Evolutionary conservation across 805 yeast genomes (phyloP), one percentile per base, ranked within the genome.

Genomic region (Candida golubevii): DNA sequence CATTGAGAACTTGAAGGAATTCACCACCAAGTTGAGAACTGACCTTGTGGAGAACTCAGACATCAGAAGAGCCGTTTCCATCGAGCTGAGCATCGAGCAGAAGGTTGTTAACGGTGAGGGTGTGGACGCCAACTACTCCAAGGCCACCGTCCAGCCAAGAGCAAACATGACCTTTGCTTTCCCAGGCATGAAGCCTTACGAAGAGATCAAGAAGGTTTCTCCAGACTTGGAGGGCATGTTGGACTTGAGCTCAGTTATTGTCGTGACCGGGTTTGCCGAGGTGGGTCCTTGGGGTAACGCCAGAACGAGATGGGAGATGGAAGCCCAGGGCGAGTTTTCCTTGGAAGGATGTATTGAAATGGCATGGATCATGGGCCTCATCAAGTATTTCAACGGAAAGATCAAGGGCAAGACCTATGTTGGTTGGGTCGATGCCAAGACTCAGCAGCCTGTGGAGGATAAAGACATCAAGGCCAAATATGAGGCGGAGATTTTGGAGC

Each of bases 271-370:
- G 71, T 93, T 91, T 74, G 76, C 97, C 52, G 99, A 93, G 73
- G 98, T 93, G 57, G 95, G 97, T 63, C 99, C 99, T 61, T 95
- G 97, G 96, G 99, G 99, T 80, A 89, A 90, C 66, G 72, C 99
- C 33, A 86, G 98, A 79, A 93, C 99, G 45, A 82, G 99, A 78
- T 93, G 99, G 99, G 98, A 93, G 71, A 93, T 93, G 96, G 99
- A 93, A 74, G 88, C 97, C 37, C 56, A 67, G 49, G 99, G 99
- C 60, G 88, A 86, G 63, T 93, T 93, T 71, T 90, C 97, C 8
- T 74, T 93, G 58, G 99, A 93, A 72, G 99, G 99, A 62, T 85
- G 97, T 62, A 85, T 93, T 63, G 99, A 93, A 74, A 90, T 93
- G 96, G 98, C 99, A 39, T 93, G 98, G 97, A 90, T 93, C 58